Conservation (phyloP, 257 asterid species). For the Nicotiana knightiana region DNA sequence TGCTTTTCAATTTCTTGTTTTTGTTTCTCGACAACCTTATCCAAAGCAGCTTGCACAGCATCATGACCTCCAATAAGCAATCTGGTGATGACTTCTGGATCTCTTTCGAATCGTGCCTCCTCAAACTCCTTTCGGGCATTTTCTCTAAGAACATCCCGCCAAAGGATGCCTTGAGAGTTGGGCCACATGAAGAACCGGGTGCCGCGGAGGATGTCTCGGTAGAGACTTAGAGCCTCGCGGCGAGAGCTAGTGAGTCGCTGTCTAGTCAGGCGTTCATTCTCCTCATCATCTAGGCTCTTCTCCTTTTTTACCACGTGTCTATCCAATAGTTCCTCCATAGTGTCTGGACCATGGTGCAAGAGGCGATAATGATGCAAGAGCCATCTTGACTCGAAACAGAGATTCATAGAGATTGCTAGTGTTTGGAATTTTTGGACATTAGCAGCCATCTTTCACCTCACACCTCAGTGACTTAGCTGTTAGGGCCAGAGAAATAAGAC, state of each 20-base stretch:
- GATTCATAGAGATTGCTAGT: conserved; percentile 25
- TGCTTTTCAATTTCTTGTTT: conserved; percentile 71
- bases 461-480: not conserved
- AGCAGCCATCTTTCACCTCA: conserved; percentile 22
- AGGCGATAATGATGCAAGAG: conserved; percentile 15
- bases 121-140: conserved; percentile 92
- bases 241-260: conserved; percentile 76
- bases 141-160: conserved; percentile 88
- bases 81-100: conserved; percentile 73
- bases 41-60: conserved; percentile 77
- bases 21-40: conserved; percentile 92
- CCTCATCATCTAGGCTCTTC: conserved; percentile 48
- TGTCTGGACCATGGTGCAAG: conserved; percentile 83
- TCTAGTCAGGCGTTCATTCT: conserved; percentile 48
- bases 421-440: conserved; percentile 24
- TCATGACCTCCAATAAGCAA: conserved; percentile 83
- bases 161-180: conserved; percentile 68
- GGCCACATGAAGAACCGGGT: conserved; percentile 87
- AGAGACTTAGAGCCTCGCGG: conserved; percentile 81
- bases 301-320: conserved; percentile 61
- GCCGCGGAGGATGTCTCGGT: conserved; percentile 82
- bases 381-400: conserved; percentile 10
- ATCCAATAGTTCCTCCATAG: conserved; percentile 81
- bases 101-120: conserved; percentile 73
- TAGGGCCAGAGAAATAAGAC: not conserved